Conservation (phyloP, 805 yeast genomes). For the Helenozyma rhizophorensis region DNA sequence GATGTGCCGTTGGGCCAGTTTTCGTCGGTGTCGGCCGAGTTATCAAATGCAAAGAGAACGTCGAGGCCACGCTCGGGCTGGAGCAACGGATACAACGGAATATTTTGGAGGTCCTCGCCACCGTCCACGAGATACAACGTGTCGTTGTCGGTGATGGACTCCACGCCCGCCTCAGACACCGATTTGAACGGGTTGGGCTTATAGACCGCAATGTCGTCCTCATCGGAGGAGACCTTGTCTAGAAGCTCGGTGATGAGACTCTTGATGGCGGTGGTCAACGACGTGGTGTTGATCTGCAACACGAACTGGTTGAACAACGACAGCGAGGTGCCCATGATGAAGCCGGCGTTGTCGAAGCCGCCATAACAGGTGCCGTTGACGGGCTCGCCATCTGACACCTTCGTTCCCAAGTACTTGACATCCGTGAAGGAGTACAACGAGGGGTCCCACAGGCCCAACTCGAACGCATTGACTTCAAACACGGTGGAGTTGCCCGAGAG, state of each 20-base stretch:
- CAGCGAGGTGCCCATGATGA: constrained; percentile 38
- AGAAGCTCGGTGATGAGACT: constrained; percentile 23
- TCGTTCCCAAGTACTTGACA: constrained; percentile 65
- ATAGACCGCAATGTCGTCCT: constrained; percentile 37
- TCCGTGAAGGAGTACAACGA: constrained; percentile 61
- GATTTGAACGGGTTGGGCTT: constrained; percentile 36
- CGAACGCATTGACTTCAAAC: constrained; percentile 36
- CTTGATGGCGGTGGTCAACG: constrained; percentile 21
- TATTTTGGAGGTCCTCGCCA: constrained; percentile 40
- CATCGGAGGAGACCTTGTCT: constrained; percentile 18
- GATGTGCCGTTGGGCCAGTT: constrained; percentile 44
- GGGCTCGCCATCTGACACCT: constrained; percentile 57
- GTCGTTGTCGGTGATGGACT: constrained; percentile 21
- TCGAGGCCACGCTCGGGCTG: constrained; percentile 35
- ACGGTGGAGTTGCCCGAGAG: constrained; percentile 35
- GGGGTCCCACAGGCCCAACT: constrained; percentile 86
- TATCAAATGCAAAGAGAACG: constrained; percentile 40
- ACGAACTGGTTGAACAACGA: constrained; percentile 34
- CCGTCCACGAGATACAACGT: constrained; percentile 39
- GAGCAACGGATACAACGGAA: constrained; percentile 39
- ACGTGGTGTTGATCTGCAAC: constrained; percentile 18
- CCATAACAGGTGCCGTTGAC: constrained; percentile 45
- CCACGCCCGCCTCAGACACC: constrained; percentile 15
- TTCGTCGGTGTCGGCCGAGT: constrained; percentile 26
- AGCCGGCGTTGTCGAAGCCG: constrained; percentile 67